Conservation (phyloP, 495 filamentous ascomycete species). For the Penicillium bialowiezense region DNA sequence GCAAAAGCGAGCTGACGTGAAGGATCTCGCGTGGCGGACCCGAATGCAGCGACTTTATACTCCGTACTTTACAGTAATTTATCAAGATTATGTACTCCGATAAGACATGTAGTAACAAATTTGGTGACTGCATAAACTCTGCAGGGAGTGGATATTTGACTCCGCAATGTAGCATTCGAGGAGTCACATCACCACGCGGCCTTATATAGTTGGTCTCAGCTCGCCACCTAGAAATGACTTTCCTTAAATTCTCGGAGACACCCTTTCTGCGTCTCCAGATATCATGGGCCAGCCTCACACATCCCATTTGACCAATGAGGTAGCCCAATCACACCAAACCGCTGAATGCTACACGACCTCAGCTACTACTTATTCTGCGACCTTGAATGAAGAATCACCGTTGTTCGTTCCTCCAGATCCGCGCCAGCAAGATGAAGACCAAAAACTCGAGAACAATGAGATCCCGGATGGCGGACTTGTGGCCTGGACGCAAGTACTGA, state of each 20-base stretch:
- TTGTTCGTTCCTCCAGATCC: background rate
- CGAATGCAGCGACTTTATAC: background rate
- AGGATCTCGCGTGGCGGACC: background rate
- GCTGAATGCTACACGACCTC: background rate
- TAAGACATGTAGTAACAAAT: too few species aligned
- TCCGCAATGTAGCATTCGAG: background rate
- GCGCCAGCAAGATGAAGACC: background rate
- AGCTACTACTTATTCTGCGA: background rate
- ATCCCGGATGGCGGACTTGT: slow-evolving; percentile 39
- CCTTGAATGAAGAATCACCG: background rate
- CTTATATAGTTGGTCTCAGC: background rate
- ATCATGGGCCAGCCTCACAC: background rate
- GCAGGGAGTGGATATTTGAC: background rate
- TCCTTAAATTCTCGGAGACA: background rate
- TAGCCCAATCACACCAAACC: background rate
- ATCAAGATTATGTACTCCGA: background rate
- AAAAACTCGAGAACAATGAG: background rate
- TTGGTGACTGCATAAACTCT: background rate
- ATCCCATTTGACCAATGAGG: background rate
- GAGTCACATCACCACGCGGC: background rate
- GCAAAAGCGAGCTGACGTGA: background rate
- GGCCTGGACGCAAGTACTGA: slow-evolving; percentile 58
- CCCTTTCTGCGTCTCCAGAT: background rate
- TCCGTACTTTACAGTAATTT: background rate
- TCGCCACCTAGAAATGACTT: background rate